Evolutionary conservation across 176 grass and related monocot species (phyloP).

Genomic region (Carex scoparia): DNA sequence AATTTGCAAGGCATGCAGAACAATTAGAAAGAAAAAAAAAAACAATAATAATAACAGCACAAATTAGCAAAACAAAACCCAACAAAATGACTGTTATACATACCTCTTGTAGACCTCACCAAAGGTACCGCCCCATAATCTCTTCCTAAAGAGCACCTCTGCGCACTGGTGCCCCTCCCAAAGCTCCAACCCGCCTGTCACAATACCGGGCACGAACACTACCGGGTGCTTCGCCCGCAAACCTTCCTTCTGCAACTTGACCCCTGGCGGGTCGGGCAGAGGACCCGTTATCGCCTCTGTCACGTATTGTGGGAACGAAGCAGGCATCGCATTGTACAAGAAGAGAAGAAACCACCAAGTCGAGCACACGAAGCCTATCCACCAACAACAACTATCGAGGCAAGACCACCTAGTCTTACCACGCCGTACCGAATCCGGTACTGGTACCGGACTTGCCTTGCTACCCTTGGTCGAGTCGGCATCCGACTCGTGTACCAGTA

Average conservation of each 20-base stretch:
- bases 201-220: conserved; percentile 96
- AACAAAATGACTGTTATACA: neutral
- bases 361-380: conserved; percentile 83
- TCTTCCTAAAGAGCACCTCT: conserved; percentile 88
- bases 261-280: conserved; percentile 76
- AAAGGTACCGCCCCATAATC: conserved; percentile 91
- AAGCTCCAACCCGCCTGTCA: conserved; percentile 89
- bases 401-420: conserved; percentile 61
- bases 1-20: neutral
- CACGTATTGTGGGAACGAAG: conserved; percentile 93
- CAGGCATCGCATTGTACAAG: conserved; percentile 96
- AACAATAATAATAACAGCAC: neutral
- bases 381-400: conserved; percentile 86
- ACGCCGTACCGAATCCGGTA: conserved; percentile 30
- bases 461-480: conserved; percentile 23
- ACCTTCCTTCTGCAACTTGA: conserved; percentile 91
- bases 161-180: conserved; percentile 97
- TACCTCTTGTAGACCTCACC: conserved; percentile 97
- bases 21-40: neutral
- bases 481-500: conserved; percentile 30
- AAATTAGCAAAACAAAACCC: neutral
- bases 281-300: conserved; percentile 92
- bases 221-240: conserved; percentile 76
- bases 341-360: conserved; percentile 92
- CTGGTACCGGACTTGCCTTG: neutral